Base-by-base conservation (phyloP, 2,329 filamentous ascomycete genomes). In the Diplodia scrobiculata region DNA sequence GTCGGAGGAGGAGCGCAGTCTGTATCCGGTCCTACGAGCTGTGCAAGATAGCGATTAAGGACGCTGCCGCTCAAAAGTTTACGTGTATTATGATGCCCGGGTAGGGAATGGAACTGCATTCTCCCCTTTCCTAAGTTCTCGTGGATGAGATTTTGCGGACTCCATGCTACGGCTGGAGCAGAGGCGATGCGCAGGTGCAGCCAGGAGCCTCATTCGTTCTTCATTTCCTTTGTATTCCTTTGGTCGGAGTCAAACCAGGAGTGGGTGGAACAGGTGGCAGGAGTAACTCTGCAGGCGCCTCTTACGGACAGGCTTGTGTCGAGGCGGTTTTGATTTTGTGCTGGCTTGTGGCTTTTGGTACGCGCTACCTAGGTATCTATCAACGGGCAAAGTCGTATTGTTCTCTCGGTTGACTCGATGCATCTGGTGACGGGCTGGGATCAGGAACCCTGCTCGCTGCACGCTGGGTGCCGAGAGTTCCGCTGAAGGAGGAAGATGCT, bases 1-100 rank as follows among this genome's bases (percentile, higher is more conserved):
- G 71, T 75, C 72, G 52, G 76, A 78, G 52, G 77, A 79, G 65
- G 76, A 73, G 36, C 74, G 76, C 59, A 78, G 74, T 65, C 68
- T 79, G 5, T 79, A 79, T 67, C 77, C 77, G 5, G 77, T 79
- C 29, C 70, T 79, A 59, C 73, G 76, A 38, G 77, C 77, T 51
- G 77, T 79, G 19, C 76, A 76, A 70, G 77, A 78, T 68, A 74
- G 75, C 21, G 75, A 78, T 63, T 77, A 77, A 54, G 29, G 62
- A 50, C 38, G 29, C 27, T 36, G 51, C 17, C 29, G 21, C 19
- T 52, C 38, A 25, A 47, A 48, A 47, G 21, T 27, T 55, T 48
- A 53, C 48, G 60, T 53, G 60, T 52, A 65, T 65, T 48, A 65
- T 62, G 58, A 62, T 45, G 58, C 63, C 45, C 32, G 51, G 36